Base-by-base conservation (phyloP, 495 filamentous ascomycete species). In the Annulohypoxylon moriforme region DNA sequence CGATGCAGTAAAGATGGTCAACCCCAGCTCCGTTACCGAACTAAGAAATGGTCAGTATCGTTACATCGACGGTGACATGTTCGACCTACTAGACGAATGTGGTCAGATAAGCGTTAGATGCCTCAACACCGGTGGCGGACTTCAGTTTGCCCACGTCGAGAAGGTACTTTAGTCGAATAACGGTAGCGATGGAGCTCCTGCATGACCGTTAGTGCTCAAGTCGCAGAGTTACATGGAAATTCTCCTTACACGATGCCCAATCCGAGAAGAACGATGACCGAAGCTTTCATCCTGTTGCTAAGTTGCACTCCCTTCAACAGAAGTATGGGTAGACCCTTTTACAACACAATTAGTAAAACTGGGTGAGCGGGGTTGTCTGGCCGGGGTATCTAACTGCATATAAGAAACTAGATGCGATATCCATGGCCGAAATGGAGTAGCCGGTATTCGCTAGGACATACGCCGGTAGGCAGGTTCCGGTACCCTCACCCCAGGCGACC, bases 131-230 rank as follows among this genome's bases (percentile, higher is more conserved):
- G 8, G 13, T n/a, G 20, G 33, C 11, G 31, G 31, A 16, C 9
- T 16, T 40, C 22, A 58, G 27, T 22, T 58, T 58, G 55, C 33
- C 55, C 18, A 58, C 55, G 55, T 58, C 55, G 31, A 58, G 10
- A 13, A 58, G 55, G 22, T 58, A 58, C 34, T 58, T 58, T 1
- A 58, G 55, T 27, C 55, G 55, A 40, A 58, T 58, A 9, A 58
- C 55, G 33, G 55, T 58, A 6, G 55, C 55, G 22, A 58, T 58
- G 55, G 55, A 58, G 55, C 55, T 58, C 55, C 50, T 55, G 27
- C 50, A 55, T 34, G 20, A 9, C n/a, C 9, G 50, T 55, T 20
- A 55, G 50, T 36, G 10, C 27, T n/a, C 20, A 18, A n/a, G 9
- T 16, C 9, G 6, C 34, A n/a, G 11, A 31, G 24, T 2, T 31